Evolutionary conservation across 106 monocot species (phyloP).

Genomic region (Cymbidium sinense): DNA sequence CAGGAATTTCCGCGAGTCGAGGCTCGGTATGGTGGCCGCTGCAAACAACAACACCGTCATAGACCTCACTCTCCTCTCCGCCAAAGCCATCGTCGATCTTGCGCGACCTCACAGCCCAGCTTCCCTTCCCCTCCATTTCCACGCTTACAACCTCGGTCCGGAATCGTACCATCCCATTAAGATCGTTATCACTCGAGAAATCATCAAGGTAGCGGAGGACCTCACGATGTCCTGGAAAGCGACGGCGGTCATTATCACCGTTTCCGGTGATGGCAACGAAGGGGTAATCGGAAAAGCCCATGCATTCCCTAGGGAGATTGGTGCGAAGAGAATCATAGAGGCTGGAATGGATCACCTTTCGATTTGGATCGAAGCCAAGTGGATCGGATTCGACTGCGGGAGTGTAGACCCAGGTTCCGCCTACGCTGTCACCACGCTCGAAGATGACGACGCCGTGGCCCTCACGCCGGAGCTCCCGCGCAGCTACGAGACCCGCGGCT

Average conservation of each 20-base stretch:
- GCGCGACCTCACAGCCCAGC: conserved; percentile 53
- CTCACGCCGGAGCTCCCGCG: conserved; percentile 71
- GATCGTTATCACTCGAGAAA: conserved; percentile 62
- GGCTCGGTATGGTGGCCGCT: conserved; percentile 85
- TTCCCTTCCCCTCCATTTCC: conserved; percentile 36
- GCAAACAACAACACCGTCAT: conserved; percentile 83
- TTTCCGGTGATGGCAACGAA: conserved; percentile 30
- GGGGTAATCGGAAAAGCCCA: conserved; percentile 92
- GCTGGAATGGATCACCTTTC: conserved; percentile 55
- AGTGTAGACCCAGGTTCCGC: conserved; percentile 88
- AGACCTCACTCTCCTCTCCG: conserved; percentile 38
- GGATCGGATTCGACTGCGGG: conserved; percentile 56
- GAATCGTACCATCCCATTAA: conserved; percentile 41
- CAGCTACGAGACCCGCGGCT: conserved; percentile 77
- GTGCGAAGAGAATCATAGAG: conserved; percentile 86
- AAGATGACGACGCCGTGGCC: conserved; percentile 72
- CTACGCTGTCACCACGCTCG: conserved; percentile 55
- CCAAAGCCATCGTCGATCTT: conserved; percentile 4
- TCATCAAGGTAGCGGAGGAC: conserved; percentile 73
- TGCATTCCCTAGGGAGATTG: conserved; percentile 80
- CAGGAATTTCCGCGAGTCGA: conserved; percentile 66
- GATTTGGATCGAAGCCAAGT: conserved; percentile 35
- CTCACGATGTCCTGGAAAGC: conserved; percentile 76
- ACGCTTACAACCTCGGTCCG: conserved; percentile 65
- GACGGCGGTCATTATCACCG: conserved; percentile 24